A percentile compares a stretch with the other conserved stretches of the same genome.
These are phyloP conservation scores for Cydonia oblonga DNA, from an alignment of 331 rosid genomes.

Conservation along the genomic window DNA sequence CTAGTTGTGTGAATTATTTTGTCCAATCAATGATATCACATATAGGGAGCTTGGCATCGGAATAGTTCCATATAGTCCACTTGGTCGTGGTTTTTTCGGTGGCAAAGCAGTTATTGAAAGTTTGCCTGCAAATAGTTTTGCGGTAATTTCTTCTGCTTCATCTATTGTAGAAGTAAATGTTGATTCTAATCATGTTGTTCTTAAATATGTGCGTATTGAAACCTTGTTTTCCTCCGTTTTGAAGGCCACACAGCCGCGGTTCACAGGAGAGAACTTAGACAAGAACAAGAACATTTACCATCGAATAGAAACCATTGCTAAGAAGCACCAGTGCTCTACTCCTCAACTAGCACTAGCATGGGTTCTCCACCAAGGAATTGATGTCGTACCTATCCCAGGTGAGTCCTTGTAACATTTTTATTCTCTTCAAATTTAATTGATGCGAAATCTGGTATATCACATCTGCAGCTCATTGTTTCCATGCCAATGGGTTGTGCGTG, in stretches of 20 bases:
- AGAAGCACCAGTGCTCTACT: conserved; percentile 22
- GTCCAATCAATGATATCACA: background rate
- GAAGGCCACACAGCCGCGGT: conserved; percentile 23
- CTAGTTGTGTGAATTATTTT: background rate
- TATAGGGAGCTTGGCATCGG: conserved; percentile 50
- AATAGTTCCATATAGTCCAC: conserved; percentile 54
- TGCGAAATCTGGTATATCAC: background rate
- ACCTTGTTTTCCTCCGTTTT: background rate
- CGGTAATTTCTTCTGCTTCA: background rate
- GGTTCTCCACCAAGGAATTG: conserved; percentile 46
- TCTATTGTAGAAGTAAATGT: background rate
- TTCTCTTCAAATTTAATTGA: background rate
- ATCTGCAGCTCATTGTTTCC: no score
- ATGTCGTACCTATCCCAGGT: conserved; percentile 58
- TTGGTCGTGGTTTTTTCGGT: conserved; percentile 54
- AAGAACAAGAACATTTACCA: conserved; percentile 30
- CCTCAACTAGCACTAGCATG: conserved; percentile 30
- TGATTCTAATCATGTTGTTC: no score
- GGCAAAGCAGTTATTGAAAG: conserved; percentile 26
- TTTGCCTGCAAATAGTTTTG: background rate
- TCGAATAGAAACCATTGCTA: conserved; percentile 16
- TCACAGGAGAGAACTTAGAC: conserved; percentile 27
- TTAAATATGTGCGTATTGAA: no score
- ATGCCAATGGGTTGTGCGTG: no score
- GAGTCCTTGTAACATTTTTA: background rate